Evolutionary conservation across 495 filamentous ascomycete genomes (phyloP), one percentile per base, ranked within the genome.

Genomic region (Penicillium turbatum): DNA sequence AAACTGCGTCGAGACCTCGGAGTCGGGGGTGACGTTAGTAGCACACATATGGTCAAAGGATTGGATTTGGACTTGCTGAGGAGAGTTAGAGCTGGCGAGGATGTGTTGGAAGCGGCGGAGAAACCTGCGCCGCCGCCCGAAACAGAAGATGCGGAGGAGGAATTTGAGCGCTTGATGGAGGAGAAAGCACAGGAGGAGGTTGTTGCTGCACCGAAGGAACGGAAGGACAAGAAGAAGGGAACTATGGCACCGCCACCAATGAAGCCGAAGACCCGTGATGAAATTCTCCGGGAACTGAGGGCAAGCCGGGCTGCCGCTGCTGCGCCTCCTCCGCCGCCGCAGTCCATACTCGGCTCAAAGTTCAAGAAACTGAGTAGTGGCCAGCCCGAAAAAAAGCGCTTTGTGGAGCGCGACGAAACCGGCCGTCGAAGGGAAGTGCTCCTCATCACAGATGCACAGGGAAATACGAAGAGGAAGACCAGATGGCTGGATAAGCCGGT

Each of bases 1-100:
- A 82, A 79, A 56, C 66, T 93, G 37, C 75, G 84, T 24, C 76
- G 78, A 41, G 82, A 95, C 59, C 87, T 96, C 47, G 72, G 73
- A 1, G 83, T 90, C 3, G 92, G 91, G 2, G 92, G 91, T 5
- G 89, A 95, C 64, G 64, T 90, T 27, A 70, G 71, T 2, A 86
- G 85, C 60, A 92, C 88, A 32, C 88, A 95, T 78, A 72, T 96
- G 61, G 84, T 96, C 29, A 97, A 97, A 69, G 93, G 93, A 2
- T 69, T 98, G 53, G 95, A 98, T 70, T 86, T 86, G 62, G 84
- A 84, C 68, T 70, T 98, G 16, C 71, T 98, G 42, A 82, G 86
- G 67, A 79, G 86, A 62, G 79, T 90, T 27, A 79, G 77, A 59
- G 81, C 77, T 45, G 89, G 88, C 5, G 89, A 92, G 67, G 84